Base-by-base conservation (phyloP, 345 rosid genomes). In the Ailanthus altissimus region DNA sequence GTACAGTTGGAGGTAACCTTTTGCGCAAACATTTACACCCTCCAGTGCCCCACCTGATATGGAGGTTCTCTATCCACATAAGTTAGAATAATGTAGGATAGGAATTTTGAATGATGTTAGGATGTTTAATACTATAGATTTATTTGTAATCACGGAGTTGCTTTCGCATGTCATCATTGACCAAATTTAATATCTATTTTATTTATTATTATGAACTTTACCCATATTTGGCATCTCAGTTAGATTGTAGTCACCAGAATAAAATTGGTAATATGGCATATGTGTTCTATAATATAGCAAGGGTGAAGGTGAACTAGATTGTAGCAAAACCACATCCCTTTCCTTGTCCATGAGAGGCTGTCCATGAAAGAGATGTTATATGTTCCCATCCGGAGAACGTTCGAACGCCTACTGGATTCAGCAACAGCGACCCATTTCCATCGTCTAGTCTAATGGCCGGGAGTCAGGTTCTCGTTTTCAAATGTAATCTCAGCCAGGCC, bases 271-370 rank as follows among this genome's bases (percentile, higher is more conserved):
- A 13, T 10, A 79, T 32, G 4, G 85, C 61, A 16, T 75, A 85
- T 14, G 83, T 16, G 1, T 88, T 85, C 68, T 84, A 86, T 16
- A 18, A 75, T 5, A 81, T 81, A 4, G 87, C n/a, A n/a, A n/a
- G n/a, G n/a, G n/a, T 83, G 78, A 89, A 85, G 26, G 86, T 84
- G 50, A 87, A 86, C 16, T 15, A 0, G 38, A 32, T 32, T 32
- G 38, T 32, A 32, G 38, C 3, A n/a, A n/a, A n/a, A n/a, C n/a
- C n/a, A n/a, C n/a, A n/a, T n/a, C n/a, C n/a, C n/a, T n/a, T n/a
- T n/a, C n/a, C n/a, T n/a, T n/a, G n/a, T n/a, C n/a, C n/a, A n/a
- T n/a, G n/a, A n/a, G n/a, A n/a, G n/a, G n/a, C n/a, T n/a, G n/a
- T n/a, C n/a, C n/a, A n/a, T n/a, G n/a, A n/a, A n/a, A n/a, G n/a